Conservation (phyloP, 768 basidiomycete genomes). For the Lactarius indigo region DNA sequence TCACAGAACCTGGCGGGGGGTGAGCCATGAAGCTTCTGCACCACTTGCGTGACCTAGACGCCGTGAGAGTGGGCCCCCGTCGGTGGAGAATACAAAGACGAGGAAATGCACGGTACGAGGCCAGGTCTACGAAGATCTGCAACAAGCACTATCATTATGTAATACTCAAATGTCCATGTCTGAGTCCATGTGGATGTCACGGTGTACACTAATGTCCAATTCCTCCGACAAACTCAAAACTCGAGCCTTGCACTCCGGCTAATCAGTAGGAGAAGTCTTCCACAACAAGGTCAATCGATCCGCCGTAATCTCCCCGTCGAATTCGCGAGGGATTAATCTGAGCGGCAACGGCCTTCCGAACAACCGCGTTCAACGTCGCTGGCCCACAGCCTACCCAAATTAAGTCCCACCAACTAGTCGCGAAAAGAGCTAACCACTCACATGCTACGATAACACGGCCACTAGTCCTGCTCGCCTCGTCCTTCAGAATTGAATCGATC, state of each 20-base stretch:
- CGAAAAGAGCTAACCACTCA: slow-evolving; percentile 23
- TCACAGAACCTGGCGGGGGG: slow-evolving; percentile 1
- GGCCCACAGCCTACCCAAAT: slow-evolving; percentile 65
- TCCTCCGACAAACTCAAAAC: neutral
- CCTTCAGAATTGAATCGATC: slow-evolving; percentile 55
- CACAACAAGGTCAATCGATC: slow-evolving; percentile 56
- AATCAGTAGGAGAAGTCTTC: slow-evolving; percentile 65
- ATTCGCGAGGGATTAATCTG: slow-evolving; percentile 56
- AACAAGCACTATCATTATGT: neutral
- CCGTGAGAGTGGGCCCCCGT: neutral
- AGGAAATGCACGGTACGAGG: neutral
- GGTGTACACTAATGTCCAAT: neutral
- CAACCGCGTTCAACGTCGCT: slow-evolving; percentile 59
- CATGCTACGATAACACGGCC: slow-evolving; percentile 64
- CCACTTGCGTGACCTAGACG: neutral
- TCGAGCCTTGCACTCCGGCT: neutral
- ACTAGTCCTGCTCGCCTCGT: slow-evolving; percentile 55
- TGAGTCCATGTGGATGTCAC: neutral
- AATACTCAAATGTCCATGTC: neutral
- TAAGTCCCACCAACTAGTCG: neutral
- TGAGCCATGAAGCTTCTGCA: slow-evolving; percentile 3
- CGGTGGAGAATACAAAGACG: neutral
- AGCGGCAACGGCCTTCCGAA: slow-evolving; percentile 59
- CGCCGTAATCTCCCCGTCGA: slow-evolving; percentile 52
- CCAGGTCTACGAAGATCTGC: neutral